Base-by-base conservation (phyloP, 2,329 filamentous ascomycete genomes). In the Didymella keratinophila region DNA sequence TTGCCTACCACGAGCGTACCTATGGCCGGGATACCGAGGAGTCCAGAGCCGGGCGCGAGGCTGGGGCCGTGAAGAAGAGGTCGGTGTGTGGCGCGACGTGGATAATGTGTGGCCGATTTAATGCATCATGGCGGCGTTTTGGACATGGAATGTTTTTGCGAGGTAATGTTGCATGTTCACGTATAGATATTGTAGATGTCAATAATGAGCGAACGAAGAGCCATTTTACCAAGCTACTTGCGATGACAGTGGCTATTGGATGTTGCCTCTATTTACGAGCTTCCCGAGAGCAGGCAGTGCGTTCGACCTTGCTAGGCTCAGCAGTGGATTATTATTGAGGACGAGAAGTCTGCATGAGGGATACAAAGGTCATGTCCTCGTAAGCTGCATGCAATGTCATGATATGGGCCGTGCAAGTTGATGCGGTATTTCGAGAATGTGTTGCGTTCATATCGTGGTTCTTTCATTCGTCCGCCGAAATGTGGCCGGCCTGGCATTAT, bases 1-100 rank as follows among this genome's bases (percentile, higher is more conserved):
- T 80, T 98, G 56, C 94, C 93, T 3, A 73, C 66, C 3, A 61
- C 69, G 16, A 64, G 60, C 42, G 62, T 71, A 25, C 62, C 67
- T 3, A 50, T 71, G 45, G 62, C 59, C 2, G 65, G 48, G 16
- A 60, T 70, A 53, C 66, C 71, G 2, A 63, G 71, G 46, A 73
- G 68, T 62, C 71, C 73, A 2, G 72, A 74, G n/a, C 51, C 61
- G 2, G 71, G 70, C n/a, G 67, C 70, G 41, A 64, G 71, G 54
- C 61, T 74, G 18, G 72, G 72, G 7, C 71, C 71, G 11, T 74
- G 50, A 41, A 14, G 9, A 18, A 2, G 10, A n/a, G 4, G 20
- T 8, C 7, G n/a, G 32, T n/a, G 16, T n/a, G 16, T 36, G 32
- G 8, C 32, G 6, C 21, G 18, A 23, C 12, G 6, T n/a, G 12